Conservation (phyloP, 805 yeast genomes). For the Metschnikowia proteae region DNA sequence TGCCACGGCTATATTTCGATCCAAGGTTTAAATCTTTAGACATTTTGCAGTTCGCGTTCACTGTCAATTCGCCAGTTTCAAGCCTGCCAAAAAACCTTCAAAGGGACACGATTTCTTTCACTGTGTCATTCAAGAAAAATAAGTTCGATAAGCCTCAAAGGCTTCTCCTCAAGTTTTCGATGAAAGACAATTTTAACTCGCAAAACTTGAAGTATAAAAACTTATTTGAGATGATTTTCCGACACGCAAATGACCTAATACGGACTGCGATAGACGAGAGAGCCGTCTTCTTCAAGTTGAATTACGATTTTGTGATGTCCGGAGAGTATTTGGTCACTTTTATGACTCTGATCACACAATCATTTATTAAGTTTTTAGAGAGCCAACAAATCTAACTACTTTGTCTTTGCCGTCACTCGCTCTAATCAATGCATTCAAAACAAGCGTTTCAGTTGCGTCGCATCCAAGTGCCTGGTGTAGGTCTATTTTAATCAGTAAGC, state of each 20-base stretch:
- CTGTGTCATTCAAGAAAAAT: slow-evolving; percentile 26
- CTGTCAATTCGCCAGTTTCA: slow-evolving; percentile 25
- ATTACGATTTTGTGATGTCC: slow-evolving; percentile 36
- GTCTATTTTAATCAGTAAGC: slow-evolving; percentile 6
- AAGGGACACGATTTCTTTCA: slow-evolving; percentile 32
- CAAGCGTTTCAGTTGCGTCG: neutral
- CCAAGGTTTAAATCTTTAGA: slow-evolving; percentile 29
- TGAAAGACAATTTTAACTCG: slow-evolving; percentile 36
- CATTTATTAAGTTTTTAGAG: slow-evolving; percentile 1
- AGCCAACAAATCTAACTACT: neutral
- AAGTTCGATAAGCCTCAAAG: slow-evolving; percentile 25
- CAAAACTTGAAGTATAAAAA: slow-evolving; percentile 36
- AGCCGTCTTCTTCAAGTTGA: slow-evolving; percentile 28
- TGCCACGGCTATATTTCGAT: slow-evolving; percentile 31
- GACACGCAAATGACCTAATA: slow-evolving; percentile 13
- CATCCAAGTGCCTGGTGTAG: neutral
- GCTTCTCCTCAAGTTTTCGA: slow-evolving; percentile 26
- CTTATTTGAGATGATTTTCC: slow-evolving; percentile 30
- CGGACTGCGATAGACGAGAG: slow-evolving; percentile 5
- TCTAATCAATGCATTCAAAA: neutral
- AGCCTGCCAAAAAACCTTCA: slow-evolving; percentile 30
- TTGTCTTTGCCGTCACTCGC: too few species aligned
- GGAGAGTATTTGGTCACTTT: slow-evolving; percentile 25
- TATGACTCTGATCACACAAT: slow-evolving; percentile 28
- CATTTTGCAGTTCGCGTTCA: slow-evolving; percentile 29